Evolutionary conservation across 2,329 filamentous ascomycete species (phyloP).

Genomic region (Neofusicoccum kwambonambiense): DNA sequence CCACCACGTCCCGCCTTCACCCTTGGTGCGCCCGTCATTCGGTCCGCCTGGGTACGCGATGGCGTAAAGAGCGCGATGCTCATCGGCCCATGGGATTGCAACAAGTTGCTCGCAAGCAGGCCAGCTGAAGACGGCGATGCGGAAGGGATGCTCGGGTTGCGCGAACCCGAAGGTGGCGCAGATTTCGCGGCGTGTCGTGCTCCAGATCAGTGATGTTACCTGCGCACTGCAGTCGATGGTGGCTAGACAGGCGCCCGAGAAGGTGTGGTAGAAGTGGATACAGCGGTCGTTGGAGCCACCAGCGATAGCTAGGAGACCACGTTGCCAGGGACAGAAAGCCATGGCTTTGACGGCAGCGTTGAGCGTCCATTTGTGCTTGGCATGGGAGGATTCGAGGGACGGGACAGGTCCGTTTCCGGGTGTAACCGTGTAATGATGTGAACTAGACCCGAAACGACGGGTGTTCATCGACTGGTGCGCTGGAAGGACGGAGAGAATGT

Average conservation of each 20-base stretch:
- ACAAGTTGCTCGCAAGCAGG: conserved; percentile 84
- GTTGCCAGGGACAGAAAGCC: conserved; percentile 93
- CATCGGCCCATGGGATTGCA: conserved; percentile 78
- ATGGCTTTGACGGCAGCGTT: conserved; percentile 93
- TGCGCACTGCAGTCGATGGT: conserved; percentile 92
- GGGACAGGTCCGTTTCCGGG: conserved; percentile 36
- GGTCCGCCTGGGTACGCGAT: conserved; percentile 75
- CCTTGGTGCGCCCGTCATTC: conserved; percentile 38
- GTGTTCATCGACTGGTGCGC: conserved; percentile 29
- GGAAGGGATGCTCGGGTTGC: conserved; percentile 82
- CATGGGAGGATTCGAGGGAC: conserved; percentile 54
- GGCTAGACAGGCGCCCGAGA: conserved; percentile 77
- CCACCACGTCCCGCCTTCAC: conserved; percentile 56
- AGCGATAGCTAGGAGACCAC: conserved; percentile 81
- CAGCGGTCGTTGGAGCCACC: conserved; percentile 92
- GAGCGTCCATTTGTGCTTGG: conserved; percentile 74
- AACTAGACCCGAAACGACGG: not conserved
- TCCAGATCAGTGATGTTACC: conserved; percentile 92
- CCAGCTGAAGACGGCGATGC: conserved; percentile 93
- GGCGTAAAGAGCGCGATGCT: conserved; percentile 81
- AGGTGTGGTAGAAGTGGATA: conserved; percentile 92
- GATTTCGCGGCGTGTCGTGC: conserved; percentile 79
- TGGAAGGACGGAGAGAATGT: conserved; percentile 36
- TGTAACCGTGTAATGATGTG: conserved; percentile 32
- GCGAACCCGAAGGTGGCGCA: conserved; percentile 92